Conservation (phyloP, 1,284 basidiomycete genomes). For the Microbotryum silenes-acaulis region DNA sequence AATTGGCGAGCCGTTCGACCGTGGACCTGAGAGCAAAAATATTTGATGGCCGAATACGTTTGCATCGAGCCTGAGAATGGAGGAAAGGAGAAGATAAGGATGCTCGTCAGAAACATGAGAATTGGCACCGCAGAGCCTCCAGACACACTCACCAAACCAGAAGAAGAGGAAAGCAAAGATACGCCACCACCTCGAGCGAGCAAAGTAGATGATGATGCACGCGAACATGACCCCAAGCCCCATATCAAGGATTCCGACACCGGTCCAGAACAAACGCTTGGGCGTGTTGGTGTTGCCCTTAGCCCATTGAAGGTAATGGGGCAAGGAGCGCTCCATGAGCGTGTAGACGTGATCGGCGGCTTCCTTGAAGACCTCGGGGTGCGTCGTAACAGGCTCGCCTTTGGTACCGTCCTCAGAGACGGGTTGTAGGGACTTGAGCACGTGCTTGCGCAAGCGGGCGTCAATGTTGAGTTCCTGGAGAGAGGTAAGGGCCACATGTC, state of each 20-base stretch:
- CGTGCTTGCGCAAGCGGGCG: conserved; percentile 8
- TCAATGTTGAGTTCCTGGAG: conserved; percentile 13
- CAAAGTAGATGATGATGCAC: conserved; percentile 10
- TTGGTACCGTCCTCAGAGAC: conserved; percentile 5
- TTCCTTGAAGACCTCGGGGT: conserved; percentile 21
- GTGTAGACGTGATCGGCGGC: conserved; percentile 11
- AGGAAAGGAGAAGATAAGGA: not conserved
- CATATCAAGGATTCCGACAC: conserved; percentile 7
- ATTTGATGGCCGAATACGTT: conserved; percentile 9
- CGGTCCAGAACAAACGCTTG: conserved; percentile 14
- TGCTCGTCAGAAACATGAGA: not conserved
- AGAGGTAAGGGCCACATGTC: too few species aligned
- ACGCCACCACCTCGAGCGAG: conserved; percentile 3
- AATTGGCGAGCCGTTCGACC: conserved; percentile 11
- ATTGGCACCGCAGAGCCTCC: not conserved
- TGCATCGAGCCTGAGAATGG: conserved; percentile 6
- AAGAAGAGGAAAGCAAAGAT: conserved; percentile 11
- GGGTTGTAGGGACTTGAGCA: conserved; percentile 10
- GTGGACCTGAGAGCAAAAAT: conserved; percentile 17
- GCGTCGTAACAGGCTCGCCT: conserved; percentile 7
- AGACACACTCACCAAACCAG: conserved; percentile 5
- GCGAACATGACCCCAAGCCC: conserved; percentile 11
- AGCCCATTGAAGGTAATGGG: conserved; percentile 15
- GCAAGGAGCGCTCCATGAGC: conserved; percentile 16
- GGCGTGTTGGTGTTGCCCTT: conserved; percentile 15